Percentiles rank a stretch among this genome's conserved stretches.
These are phyloP conservation scores for Hypoxylon trugodes DNA, from an alignment of 495 filamentous ascomycete species.

Conservation along the genomic window DNA sequence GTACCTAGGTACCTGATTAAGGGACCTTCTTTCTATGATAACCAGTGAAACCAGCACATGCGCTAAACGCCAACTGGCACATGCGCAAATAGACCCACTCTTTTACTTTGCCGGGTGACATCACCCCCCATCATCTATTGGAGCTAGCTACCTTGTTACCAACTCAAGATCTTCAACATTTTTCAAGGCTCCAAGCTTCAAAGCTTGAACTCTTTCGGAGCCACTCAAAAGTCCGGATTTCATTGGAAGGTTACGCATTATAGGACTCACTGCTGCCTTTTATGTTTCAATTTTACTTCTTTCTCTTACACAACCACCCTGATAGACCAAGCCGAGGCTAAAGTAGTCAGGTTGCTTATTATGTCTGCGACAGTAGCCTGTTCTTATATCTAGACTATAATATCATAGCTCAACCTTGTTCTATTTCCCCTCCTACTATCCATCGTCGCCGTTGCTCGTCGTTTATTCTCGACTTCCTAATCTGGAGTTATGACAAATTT, in stretches of 20 bases:
- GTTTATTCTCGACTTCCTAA: slow-evolving; percentile 11
- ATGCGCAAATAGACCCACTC: slow-evolving; percentile 24
- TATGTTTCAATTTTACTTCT: no score
- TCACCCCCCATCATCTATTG: slow-evolving; percentile 11
- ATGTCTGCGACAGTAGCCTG: neutral
- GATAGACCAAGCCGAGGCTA: neutral
- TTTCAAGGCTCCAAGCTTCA: slow-evolving; percentile 1
- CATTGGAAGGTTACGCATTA: no score
- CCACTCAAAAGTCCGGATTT: slow-evolving; percentile 1
- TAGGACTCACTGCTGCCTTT: no score
- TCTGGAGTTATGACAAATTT: slow-evolving; percentile 31
- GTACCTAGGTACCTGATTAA: slow-evolving; percentile 1
- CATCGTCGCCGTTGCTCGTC: neutral
- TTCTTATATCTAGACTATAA: no score
- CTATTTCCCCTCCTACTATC: neutral
- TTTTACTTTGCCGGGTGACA: slow-evolving; percentile 32
- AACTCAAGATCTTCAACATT: slow-evolving; percentile 11
- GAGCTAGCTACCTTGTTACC: slow-evolving; percentile 8
- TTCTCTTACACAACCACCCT: no score
- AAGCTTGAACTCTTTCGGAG: neutral
- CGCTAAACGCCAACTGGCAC: slow-evolving; percentile 32
- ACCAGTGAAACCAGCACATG: slow-evolving; percentile 34
- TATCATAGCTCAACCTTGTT: slow-evolving; percentile 7
- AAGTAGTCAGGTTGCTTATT: slow-evolving; percentile 8
- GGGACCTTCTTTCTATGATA: slow-evolving; percentile 4